These are phyloP conservation scores for Echinosophora koreensis DNA, from an alignment of 306 rosid species.

Conservation along the genomic window DNA sequence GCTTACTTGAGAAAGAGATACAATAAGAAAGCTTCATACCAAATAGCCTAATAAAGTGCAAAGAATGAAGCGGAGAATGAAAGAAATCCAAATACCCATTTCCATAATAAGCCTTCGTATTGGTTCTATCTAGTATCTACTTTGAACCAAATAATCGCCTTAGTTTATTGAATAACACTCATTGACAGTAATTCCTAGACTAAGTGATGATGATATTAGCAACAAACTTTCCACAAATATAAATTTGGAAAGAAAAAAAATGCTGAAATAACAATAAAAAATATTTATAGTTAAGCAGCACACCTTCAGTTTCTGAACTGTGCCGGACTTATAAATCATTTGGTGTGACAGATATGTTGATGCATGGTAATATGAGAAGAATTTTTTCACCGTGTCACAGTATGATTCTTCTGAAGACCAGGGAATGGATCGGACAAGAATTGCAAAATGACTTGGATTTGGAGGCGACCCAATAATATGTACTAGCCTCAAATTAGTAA, in stretches of 20 bases:
- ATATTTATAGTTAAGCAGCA: constrained; percentile 29
- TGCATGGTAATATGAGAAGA: constrained; percentile 77
- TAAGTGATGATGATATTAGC: constrained; percentile 24
- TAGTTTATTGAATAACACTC: constrained; percentile 4
- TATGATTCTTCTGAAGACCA: constrained; percentile 70
- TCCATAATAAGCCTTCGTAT: constrained; percentile 12
- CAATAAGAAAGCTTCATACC: constrained; percentile 27
- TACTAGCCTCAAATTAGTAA: constrained; percentile 73
- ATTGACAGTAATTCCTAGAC: constrained; percentile 23
- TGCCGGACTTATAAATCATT: constrained; percentile 78
- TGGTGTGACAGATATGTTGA: constrained; percentile 90
- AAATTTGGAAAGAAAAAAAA: constrained; percentile 23
- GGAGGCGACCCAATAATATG: constrained; percentile 68
- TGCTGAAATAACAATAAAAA: constrained; percentile 11
- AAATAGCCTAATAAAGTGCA: constrained; percentile 26
- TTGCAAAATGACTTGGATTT: constrained; percentile 82
- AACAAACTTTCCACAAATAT: background rate
- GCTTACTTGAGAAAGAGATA: constrained; percentile 11
- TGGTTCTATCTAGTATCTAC: constrained; percentile 23
- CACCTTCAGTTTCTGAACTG: constrained; percentile 85
- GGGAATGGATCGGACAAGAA: constrained; percentile 90
- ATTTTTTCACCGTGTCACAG: constrained; percentile 68
- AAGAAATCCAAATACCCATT: constrained; percentile 15
- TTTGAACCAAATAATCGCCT: constrained; percentile 37
- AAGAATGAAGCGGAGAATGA: constrained; percentile 20